Base-by-base conservation (phyloP, 257 asterid genomes). In the Gentiana macrophylla region DNA sequence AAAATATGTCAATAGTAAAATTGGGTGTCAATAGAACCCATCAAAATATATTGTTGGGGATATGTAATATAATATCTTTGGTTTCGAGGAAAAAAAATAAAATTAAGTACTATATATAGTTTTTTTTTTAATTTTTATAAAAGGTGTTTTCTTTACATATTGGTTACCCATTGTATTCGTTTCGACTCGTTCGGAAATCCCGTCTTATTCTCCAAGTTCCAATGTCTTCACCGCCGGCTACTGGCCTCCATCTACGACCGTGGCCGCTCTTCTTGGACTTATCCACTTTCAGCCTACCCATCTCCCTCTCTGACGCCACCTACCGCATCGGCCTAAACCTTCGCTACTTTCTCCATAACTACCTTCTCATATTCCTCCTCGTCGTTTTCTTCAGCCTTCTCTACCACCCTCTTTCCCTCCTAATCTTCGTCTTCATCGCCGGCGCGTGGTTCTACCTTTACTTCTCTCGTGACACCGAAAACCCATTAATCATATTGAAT, bases 241-340 rank as follows among this genome's bases (percentile, higher is more conserved):
- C 67, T 46, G 36, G 60, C 58, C 76, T 62, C 77, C 68, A 62
- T 56, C 72, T 83, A 70, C 91, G 89, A 12, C 91, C 97, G 15
- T 92, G 98, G 98, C 70, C 34, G 35, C 80, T 63, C 52, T 79
- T 92, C 72, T 43, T 73, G 0, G 78, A 79, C 79, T 58, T 61
- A 1, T 59, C 94, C 35, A 63, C 92, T 49, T 55, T 88, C 36
- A 81, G 91, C 72, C 65, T 83, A 68, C 94, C 98, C 34, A 71
- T 85, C 68, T 85, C 97, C 71, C 41, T 85, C 72, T 83, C 97
- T 57, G 98, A 92, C 59, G 60, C 94, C 65, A 73, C 86, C 51
- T 67, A 68, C 49, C 95, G 99, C 38, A 54, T 92, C 81, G 56
- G 73, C 45, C 83, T 74, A 67, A 92, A 92, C 75, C 75, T 92